phyloP scores from a whole-genome alignment of 2,329 filamentous ascomycete genomes.

The Rosellinia necatrix region DNA sequence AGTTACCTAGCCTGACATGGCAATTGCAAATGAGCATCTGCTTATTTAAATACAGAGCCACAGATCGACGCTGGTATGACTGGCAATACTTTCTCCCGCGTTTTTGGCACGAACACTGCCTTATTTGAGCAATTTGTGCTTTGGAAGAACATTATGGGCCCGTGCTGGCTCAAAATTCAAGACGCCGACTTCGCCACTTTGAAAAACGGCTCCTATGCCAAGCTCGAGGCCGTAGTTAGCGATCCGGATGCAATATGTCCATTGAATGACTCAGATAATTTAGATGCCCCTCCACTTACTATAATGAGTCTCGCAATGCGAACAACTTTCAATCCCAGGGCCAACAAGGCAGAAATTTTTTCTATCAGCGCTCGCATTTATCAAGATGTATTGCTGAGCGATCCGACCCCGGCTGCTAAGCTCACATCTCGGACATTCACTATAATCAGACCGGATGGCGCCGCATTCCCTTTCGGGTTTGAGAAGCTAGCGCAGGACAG shows the following conservation, averaged over 20 bases:
- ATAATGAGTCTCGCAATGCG: slow-evolving; percentile 94
- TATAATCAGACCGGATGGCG: slow-evolving; percentile 78
- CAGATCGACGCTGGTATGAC: slow-evolving; percentile 69
- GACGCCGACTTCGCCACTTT: slow-evolving; percentile 81
- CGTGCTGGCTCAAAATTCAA: slow-evolving; percentile 93
- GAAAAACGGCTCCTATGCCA: slow-evolving; percentile 95
- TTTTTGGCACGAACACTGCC: slow-evolving; percentile 91
- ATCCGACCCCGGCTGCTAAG: slow-evolving; percentile 87
- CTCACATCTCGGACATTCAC: slow-evolving; percentile 91
- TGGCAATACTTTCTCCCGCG: slow-evolving; percentile 90
- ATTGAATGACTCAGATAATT: slow-evolving; percentile 75
- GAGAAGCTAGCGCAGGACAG: slow-evolving; percentile 74
- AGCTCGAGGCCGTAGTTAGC: slow-evolving; percentile 82
- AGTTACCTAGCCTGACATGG: slow-evolving; percentile 36
- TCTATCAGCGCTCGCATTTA: slow-evolving; percentile 91
- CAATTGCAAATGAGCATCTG: neutral
- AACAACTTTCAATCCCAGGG: slow-evolving; percentile 85
- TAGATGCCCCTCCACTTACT: slow-evolving; percentile 85
- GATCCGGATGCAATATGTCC: slow-evolving; percentile 77
- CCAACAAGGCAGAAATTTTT: slow-evolving; percentile 96
- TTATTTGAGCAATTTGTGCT: slow-evolving; percentile 98
- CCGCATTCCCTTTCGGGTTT: slow-evolving; percentile 83
- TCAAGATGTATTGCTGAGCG: slow-evolving; percentile 82
- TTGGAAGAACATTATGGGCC: slow-evolving; percentile 99
- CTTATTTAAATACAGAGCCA: slow-evolving; percentile 55